phyloP scores from a whole-genome alignment of 176 grass and related monocot species.

The Oryza coarctata region DNA sequence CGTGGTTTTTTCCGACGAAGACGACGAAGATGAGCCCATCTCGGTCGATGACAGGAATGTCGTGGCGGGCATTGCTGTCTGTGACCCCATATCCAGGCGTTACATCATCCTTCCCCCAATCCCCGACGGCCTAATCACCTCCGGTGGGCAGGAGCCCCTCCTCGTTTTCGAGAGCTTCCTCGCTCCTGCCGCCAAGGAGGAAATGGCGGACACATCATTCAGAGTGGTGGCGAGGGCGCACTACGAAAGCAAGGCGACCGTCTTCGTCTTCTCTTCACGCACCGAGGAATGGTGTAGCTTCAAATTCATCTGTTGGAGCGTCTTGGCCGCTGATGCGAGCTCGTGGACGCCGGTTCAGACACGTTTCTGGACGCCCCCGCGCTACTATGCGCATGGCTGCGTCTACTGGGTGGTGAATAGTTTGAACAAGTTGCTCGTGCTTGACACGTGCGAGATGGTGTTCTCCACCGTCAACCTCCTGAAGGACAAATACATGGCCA shows the following conservation, averaged over 20 bases:
- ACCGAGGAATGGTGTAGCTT: neutral
- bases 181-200: neutral
- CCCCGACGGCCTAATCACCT: conserved; percentile 3
- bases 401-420: conserved; percentile 26
- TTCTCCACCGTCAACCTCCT: too few species aligned
- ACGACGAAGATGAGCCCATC: too few species aligned
- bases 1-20: too few species aligned
- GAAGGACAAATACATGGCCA: too few species aligned
- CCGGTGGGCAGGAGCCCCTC: neutral
- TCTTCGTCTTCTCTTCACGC: conserved; percentile 43
- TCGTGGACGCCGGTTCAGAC: too few species aligned
- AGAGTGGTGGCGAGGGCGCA: conserved; percentile 5
- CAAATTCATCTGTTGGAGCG: neutral
- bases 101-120: neutral
- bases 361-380: neutral
- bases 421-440: conserved; percentile 26
- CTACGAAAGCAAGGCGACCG: neutral
- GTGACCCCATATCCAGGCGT: neutral
- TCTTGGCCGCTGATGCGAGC: neutral
- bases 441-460: conserved; percentile 12
- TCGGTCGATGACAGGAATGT: too few species aligned
- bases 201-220: neutral
- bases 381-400: conserved; percentile 11
- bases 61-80: neutral
- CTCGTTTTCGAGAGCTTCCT: conserved; percentile 26